Base-by-base conservation (phyloP, 495 filamentous ascomycete genomes). In the Pyronema domesticum region DNA sequence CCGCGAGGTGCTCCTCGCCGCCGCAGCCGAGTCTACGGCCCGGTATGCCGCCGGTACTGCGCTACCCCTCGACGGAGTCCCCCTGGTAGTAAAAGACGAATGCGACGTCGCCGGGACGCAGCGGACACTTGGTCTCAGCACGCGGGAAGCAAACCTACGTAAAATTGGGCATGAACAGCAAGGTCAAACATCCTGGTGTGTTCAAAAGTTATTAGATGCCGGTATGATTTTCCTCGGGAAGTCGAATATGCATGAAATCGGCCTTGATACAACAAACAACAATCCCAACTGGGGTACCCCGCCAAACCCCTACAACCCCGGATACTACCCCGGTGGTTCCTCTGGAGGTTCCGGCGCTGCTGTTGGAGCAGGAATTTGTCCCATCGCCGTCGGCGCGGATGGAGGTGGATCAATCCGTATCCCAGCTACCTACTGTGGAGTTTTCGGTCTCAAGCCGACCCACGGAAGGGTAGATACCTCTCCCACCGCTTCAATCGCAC, bases 181-280 rank as follows among this genome's bases (percentile, higher is more conserved):
- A 8, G 60, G 73, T 7, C 70, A 70, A 4, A 85, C 80, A 1
- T 74, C 73, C 7, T 94, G 85, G 85, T 86, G 83, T 57, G 77
- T 88, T 18, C 72, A 72, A 65, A 78, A 85, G 69, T 76, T 83
- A 70, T 72, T 81, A 59, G 82, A 91, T 45, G 80, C 78, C 0
- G 89, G 89, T 1, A 88, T 80, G 9, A 75, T 95, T 40, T 72
- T 94, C 15, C 65, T 95, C 51, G 89, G 87, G 10, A 94, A 93
- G 69, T 75, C 80, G 30, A 89, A 79, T 40, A 94, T 95, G 89
- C 88, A 95, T 68, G 89, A 96, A 69, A 66, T 93, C 6, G 89
- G 89, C 3, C 69, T 83, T 34, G 86, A 89, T 59, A 86, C 81
- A 7, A 86, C 79, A 19, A 87, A 88, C 67, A 87, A 86, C 70